Base-by-base conservation (phyloP, 208 protist genomes). In the Leishmania amazonensis region DNA sequence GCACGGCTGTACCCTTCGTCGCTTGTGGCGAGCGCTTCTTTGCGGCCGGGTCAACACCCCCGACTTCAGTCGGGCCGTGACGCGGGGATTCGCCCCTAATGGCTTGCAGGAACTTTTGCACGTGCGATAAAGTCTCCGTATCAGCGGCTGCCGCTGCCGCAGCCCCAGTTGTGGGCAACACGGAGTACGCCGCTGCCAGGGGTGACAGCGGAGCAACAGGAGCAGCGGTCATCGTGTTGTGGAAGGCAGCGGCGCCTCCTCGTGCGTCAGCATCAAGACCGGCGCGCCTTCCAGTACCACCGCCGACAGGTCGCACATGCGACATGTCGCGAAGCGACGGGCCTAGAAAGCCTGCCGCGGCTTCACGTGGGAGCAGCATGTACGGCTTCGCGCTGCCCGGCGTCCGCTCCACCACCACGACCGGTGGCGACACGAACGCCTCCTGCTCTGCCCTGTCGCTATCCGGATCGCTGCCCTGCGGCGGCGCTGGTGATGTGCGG, bases 151-250 rank as follows among this genome's bases (percentile, higher is more conserved):
- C 82, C 64, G 81, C 81, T 11, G 81, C 81, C 1, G 82, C 85
- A 9, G 79, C 81, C 24, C 83, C 85, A 0, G 67, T 78, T 58
- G 65, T 80, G 13, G 85, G 83, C n/a, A 88, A 78, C 70, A 88
- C 85, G 7, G 85, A 88, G 45, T 68, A 53, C 38, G 31, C 64
- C 65, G 74, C 75, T 65, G 17, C 60, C 38, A 64, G 17, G 21
- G 38, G 31, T 35, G 42, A 40, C 81, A 9, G 24, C 57, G 49
- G 3, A 47, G 31, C 35, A 42, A n/a, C 19, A 45, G 73, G 15
- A 9, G 35, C 47, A n/a, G 31, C 9, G 47, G 62, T 51, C 9
- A 15, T 42, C 4, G 15, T 13, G 17, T 9, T n/a, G 31, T 76
- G 73, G 2, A 19, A 38, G 47, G 47, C 24, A 40, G 17, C 9